A percentile compares a stretch with the other conserved stretches of the same genome.
phyloP scores from a whole-genome alignment of 495 filamentous ascomycete genomes.

The Neurospora discreta region DNA sequence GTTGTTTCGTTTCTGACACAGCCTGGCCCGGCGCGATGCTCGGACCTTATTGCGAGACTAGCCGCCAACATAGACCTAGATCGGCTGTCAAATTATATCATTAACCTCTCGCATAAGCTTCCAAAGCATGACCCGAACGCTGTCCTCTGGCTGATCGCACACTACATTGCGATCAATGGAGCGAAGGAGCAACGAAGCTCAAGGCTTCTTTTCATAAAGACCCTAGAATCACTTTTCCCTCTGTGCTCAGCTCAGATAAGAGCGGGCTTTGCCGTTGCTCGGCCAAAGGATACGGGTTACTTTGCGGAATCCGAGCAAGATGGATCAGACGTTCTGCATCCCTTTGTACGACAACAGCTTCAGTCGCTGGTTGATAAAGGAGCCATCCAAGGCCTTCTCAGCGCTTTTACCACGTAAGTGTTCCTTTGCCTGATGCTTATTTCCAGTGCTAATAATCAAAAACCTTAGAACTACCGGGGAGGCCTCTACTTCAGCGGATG shows the following conservation, averaged over 20 bases:
- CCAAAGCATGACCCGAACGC: slow-evolving; percentile 8
- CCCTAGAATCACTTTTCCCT: slow-evolving; percentile 17
- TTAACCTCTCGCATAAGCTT: not conserved
- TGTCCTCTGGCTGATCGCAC: slow-evolving; percentile 66
- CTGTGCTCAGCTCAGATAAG: slow-evolving; percentile 15
- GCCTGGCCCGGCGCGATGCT: slow-evolving; percentile 11
- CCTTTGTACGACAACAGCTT: slow-evolving; percentile 22
- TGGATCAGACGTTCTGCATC: slow-evolving; percentile 10
- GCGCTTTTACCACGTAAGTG: slow-evolving; percentile 28
- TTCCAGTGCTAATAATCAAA: slow-evolving; percentile 10
- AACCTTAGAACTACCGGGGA: slow-evolving; percentile 17
- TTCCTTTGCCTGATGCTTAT: slow-evolving; percentile 3
- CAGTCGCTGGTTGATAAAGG: slow-evolving; percentile 26
- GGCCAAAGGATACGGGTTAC: slow-evolving; percentile 1
- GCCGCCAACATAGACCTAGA: slow-evolving; percentile 12
- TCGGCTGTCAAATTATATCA: slow-evolving; percentile 16
- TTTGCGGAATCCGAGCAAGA: slow-evolving; percentile 4
- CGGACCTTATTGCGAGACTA: slow-evolving; percentile 10
- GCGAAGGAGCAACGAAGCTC: slow-evolving; percentile 18
- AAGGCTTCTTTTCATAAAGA: slow-evolving; percentile 10
- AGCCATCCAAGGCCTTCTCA: slow-evolving; percentile 29
- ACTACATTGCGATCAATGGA: slow-evolving; percentile 67
- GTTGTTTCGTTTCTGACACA: slow-evolving; percentile 27
- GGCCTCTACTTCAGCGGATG: slow-evolving; percentile 22
- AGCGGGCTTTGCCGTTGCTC: slow-evolving; percentile 4